Percentiles rank a stretch among this genome's conserved stretches.
phyloP scores from a whole-genome alignment of 768 basidiomycete genomes.

The Collybiopsis luxurians region DNA sequence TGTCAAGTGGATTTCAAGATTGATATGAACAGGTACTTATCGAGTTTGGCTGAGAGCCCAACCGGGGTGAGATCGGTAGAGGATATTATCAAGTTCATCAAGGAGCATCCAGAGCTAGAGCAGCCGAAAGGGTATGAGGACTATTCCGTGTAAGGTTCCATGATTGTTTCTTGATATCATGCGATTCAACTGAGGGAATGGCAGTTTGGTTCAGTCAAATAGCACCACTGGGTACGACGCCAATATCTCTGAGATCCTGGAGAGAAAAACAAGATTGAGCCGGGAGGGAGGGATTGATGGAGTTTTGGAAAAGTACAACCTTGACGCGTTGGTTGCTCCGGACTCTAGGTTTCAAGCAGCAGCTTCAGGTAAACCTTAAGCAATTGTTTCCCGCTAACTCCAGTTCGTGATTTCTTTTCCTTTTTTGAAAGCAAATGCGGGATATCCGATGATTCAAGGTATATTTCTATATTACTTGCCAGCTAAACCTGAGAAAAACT shows the following conservation, averaged over 20 bases:
- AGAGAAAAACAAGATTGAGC: slow-evolving; percentile 34
- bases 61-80: slow-evolving; percentile 36
- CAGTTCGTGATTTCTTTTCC: too few relatives aligned
- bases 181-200: slow-evolving; percentile 22
- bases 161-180: slow-evolving; percentile 29
- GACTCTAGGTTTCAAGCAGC: slow-evolving; percentile 30
- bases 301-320: slow-evolving; percentile 37
- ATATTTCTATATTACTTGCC: too few relatives aligned
- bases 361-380: slow-evolving; percentile 38
- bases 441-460: slow-evolving; percentile 68
- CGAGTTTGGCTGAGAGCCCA: slow-evolving; percentile 35
- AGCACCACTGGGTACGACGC: slow-evolving; percentile 41
- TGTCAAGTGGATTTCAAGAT: slow-evolving; percentile 39
- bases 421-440: slow-evolving; percentile 50
- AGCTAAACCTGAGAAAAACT: background rate
- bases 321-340: slow-evolving; percentile 55
- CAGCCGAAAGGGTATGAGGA: background rate
- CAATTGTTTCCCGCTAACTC: too few relatives aligned
- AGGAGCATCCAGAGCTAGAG: slow-evolving; percentile 38
- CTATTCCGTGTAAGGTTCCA: background rate
- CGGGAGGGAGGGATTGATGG: slow-evolving; percentile 53
- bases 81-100: slow-evolving; percentile 42
- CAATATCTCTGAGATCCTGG: slow-evolving; percentile 40
- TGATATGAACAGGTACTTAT: slow-evolving; percentile 35
- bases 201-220: slow-evolving; percentile 36